These are phyloP conservation scores for Spathaspora girioi DNA, from an alignment of 805 yeast genomes.

Conservation along the genomic window DNA sequence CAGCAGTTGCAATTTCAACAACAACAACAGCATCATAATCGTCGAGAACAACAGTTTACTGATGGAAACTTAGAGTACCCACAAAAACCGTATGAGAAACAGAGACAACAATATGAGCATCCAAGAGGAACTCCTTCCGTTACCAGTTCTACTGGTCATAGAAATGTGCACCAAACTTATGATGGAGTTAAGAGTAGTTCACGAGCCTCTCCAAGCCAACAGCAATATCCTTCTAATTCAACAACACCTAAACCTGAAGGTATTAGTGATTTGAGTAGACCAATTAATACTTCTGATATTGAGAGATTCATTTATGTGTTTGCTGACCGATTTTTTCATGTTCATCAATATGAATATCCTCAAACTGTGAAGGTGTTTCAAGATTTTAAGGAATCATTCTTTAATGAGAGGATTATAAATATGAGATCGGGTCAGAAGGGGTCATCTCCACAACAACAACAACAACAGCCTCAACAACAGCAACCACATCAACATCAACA, in stretches of 20 bases:
- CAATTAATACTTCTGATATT: conserved; percentile 27
- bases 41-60: conserved; percentile 6
- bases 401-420: conserved; percentile 38
- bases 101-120: not conserved
- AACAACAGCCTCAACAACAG: conserved; percentile 5
- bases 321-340: conserved; percentile 40
- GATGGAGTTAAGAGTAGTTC: not conserved
- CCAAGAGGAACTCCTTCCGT: not conserved
- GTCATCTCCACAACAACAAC: conserved; percentile 8
- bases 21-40: conserved; percentile 6
- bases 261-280: conserved; percentile 5
- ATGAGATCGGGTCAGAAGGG: conserved; percentile 18
- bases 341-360: conserved; percentile 39
- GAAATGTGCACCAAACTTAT: not conserved
- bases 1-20: conserved; percentile 4
- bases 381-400: conserved; percentile 39
- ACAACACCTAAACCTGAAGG: not conserved
- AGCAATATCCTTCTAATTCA: not conserved
- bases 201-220: not conserved
- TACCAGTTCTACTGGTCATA: not conserved
- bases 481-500: not conserved
- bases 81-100: not conserved
- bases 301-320: conserved; percentile 38
- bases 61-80: not conserved
- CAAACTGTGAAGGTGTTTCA: conserved; percentile 41